Percentiles rank a stretch among this genome's conserved stretches.
Conservation (phyloP, 441 rosid species). For the Mallotus repandus region DNA sequence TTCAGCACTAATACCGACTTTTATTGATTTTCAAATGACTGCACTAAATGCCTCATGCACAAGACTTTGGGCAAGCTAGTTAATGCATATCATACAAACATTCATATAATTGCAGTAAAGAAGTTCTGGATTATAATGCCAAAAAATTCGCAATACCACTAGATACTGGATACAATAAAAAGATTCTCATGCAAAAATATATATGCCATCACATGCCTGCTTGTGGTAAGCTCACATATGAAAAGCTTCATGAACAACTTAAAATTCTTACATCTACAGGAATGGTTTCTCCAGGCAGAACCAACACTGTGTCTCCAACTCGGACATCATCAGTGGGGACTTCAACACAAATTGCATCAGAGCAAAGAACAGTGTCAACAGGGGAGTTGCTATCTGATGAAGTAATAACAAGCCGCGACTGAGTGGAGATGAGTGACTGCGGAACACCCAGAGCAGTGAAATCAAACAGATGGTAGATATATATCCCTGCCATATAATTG, state of each 20-base stretch:
- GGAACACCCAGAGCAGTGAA: slow-evolving; percentile 31
- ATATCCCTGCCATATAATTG: background rate
- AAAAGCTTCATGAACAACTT: slow-evolving; percentile 17
- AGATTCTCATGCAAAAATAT: background rate
- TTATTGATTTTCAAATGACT: background rate
- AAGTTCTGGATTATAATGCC: background rate
- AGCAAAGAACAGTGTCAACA: slow-evolving; percentile 61
- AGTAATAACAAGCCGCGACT: slow-evolving; percentile 79
- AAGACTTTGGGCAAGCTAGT: background rate
- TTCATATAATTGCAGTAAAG: background rate
- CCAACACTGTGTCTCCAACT: slow-evolving; percentile 81
- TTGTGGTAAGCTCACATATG: background rate
- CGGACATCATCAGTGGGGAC: slow-evolving; percentile 88
- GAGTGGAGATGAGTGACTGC: slow-evolving; percentile 90
- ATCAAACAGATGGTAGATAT: slow-evolving; percentile 14
- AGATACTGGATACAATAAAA: background rate
- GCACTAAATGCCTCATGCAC: background rate
- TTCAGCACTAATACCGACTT: background rate
- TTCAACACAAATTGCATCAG: slow-evolving; percentile 78
- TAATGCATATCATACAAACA: background rate
- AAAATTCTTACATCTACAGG: slow-evolving; percentile 76
- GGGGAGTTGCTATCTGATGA: slow-evolving; percentile 60
- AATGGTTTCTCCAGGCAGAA: slow-evolving; percentile 93
- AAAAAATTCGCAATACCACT: background rate
- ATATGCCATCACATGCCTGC: slow-evolving; percentile 6